A percentile compares a stretch with the other conserved stretches of the same genome.
Evolutionary conservation across 2,329 filamentous ascomycete genomes (phyloP).

Genomic region (Parasarocladium wereldwijsianum): DNA sequence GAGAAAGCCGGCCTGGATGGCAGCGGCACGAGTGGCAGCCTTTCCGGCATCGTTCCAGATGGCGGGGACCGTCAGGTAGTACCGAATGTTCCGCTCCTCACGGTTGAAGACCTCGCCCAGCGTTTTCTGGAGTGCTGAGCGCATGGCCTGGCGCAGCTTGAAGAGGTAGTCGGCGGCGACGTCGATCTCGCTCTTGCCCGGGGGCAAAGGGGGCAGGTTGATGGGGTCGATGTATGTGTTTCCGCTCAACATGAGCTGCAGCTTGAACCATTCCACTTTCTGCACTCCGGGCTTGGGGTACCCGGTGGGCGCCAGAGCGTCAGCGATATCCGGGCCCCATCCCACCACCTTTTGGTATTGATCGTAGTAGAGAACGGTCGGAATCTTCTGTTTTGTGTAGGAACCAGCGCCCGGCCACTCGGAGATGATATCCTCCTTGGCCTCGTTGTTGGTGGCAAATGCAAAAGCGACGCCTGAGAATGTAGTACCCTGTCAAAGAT

Average conservation of each 20-base stretch:
- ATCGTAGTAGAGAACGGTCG: conserved; percentile 98
- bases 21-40: conserved; percentile 86
- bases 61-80: conserved; percentile 95
- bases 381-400: conserved; percentile 99
- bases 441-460: conserved; percentile 93
- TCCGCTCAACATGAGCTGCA: conserved; percentile 95
- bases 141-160: conserved; percentile 94
- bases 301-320: conserved; percentile 88
- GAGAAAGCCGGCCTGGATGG: conserved; percentile 92
- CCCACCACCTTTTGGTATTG: conserved; percentile 99
- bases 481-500: conserved; percentile 65
- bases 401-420: conserved; percentile 98
- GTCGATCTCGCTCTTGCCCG: conserved; percentile 97
- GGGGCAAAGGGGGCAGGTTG: conserved; percentile 91
- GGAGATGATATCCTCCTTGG: conserved; percentile 96
- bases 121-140: conserved; percentile 88
- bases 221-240: conserved; percentile 99
- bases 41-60: conserved; percentile 99
- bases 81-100: conserved; percentile 94
- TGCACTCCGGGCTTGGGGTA: conserved; percentile 97
- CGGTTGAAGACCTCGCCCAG: conserved; percentile 94
- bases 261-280: conserved; percentile 99
- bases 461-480: conserved; percentile 96
- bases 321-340: conserved; percentile 96
- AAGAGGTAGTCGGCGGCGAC: conserved; percentile 99